These are phyloP conservation scores for Millerago galiae DNA, from an alignment of 805 yeast genomes.

Conservation along the genomic window DNA sequence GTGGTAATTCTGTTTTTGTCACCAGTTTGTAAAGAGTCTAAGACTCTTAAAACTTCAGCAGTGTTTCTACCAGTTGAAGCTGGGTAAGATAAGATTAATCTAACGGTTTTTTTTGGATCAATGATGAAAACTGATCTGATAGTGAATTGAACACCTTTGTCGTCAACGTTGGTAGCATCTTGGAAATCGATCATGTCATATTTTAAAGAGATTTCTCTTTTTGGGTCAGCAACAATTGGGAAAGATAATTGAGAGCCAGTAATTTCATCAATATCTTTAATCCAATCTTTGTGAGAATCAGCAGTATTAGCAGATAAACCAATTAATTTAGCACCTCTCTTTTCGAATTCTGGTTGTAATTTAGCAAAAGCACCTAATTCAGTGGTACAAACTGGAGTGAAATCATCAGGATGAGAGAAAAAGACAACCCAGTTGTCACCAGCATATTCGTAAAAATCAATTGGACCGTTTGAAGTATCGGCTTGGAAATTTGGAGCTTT, in stretches of 20 bases:
- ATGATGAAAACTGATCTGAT: constrained; percentile 68
- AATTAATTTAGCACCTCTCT: constrained; percentile 58
- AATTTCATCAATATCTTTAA: constrained; percentile 64
- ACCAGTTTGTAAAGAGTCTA: constrained; percentile 63
- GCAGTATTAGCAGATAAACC: constrained; percentile 63
- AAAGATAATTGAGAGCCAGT: constrained; percentile 51
- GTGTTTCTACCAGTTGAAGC: constrained; percentile 74
- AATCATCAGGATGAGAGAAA: constrained; percentile 74
- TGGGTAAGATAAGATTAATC: constrained; percentile 62
- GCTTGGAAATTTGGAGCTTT: constrained; percentile 64
- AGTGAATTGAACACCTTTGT: constrained; percentile 59
- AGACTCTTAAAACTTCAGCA: constrained; percentile 63
- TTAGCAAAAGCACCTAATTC: constrained; percentile 73
- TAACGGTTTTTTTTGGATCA: constrained; percentile 58
- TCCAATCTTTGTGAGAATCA: constrained; percentile 60
- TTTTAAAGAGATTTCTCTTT: constrained; percentile 50
- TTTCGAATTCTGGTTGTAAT: constrained; percentile 60
- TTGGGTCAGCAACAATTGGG: constrained; percentile 66
- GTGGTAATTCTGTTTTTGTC: constrained; percentile 59
- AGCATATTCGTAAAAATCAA: constrained; percentile 56
- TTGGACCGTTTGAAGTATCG: constrained; percentile 56
- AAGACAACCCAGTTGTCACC: constrained; percentile 60
- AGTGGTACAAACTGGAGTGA: constrained; percentile 76
- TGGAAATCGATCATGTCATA: constrained; percentile 70
- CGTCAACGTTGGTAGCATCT: constrained; percentile 61